Evolutionary conservation across 2,329 filamentous ascomycete genomes (phyloP).

Genomic region (Calonectria crousiana): DNA sequence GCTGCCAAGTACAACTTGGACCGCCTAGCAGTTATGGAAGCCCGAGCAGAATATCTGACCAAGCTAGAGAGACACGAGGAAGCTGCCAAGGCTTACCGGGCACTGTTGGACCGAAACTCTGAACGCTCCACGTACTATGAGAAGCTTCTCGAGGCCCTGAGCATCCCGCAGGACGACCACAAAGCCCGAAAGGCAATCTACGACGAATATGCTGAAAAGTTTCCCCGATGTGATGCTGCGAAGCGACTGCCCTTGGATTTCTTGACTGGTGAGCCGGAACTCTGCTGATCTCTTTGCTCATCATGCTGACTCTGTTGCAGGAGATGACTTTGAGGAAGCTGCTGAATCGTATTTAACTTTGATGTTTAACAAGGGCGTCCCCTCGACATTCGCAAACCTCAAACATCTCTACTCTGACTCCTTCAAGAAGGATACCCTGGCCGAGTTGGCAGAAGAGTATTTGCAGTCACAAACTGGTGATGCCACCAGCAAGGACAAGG

Average conservation of each 20-base stretch:
- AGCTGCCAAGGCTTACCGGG: slow-evolving; percentile 83
- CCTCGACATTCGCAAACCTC: slow-evolving; percentile 95
- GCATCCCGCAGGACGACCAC: slow-evolving; percentile 68
- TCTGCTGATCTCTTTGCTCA: neutral
- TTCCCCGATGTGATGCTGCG: slow-evolving; percentile 85
- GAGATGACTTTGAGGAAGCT: slow-evolving; percentile 82
- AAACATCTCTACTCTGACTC: slow-evolving; percentile 89
- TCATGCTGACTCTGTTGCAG: slow-evolving; percentile 54
- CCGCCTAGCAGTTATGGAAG: slow-evolving; percentile 86
- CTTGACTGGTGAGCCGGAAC: slow-evolving; percentile 69
- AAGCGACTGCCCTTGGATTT: slow-evolving; percentile 91
- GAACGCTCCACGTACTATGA: slow-evolving; percentile 91
- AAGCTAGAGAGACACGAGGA: slow-evolving; percentile 83
- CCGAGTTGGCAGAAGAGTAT: slow-evolving; percentile 83
- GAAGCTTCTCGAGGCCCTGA: slow-evolving; percentile 77
- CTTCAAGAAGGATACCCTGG: slow-evolving; percentile 82
- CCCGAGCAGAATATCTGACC: slow-evolving; percentile 85
- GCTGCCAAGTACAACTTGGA: slow-evolving; percentile 85
- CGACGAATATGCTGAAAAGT: slow-evolving; percentile 82
- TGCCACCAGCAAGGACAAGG: slow-evolving; percentile 63
- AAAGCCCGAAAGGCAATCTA: slow-evolving; percentile 79
- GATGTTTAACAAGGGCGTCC: slow-evolving; percentile 92
- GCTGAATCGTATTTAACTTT: slow-evolving; percentile 83
- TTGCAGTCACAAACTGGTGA: slow-evolving; percentile 69
- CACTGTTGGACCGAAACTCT: slow-evolving; percentile 85